Evolutionary conservation across 441 rosid genomes (phyloP).

Genomic region (Jatropha multifida): DNA sequence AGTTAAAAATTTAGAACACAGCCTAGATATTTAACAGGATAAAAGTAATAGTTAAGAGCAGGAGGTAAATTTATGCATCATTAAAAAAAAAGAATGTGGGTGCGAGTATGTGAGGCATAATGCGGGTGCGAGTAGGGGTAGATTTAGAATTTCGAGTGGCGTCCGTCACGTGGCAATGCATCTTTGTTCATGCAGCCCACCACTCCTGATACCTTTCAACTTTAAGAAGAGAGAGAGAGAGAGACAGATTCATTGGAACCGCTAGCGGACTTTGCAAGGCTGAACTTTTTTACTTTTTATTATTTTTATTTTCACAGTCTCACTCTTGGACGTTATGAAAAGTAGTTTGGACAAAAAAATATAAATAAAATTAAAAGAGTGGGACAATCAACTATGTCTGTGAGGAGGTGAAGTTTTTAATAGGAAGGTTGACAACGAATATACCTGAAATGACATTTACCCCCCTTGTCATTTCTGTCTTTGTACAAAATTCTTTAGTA

Average conservation of each 20-base stretch:
- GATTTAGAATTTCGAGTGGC: conserved; percentile 16
- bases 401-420: neutral
- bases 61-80: no score
- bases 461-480: neutral
- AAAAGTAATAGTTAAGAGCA: no score
- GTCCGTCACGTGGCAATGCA: conserved; percentile 43
- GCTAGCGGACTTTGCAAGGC: conserved; percentile 13
- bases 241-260: neutral
- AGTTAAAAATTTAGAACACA: no score
- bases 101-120: neutral
- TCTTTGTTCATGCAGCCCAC: conserved; percentile 35
- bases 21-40: no score
- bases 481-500: neutral
- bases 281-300: neutral
- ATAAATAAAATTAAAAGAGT: no score
- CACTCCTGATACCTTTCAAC: conserved; percentile 14
- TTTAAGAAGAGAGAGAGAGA: conserved; percentile 20
- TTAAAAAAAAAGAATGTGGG: no score
- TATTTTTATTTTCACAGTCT: neutral
- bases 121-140: neutral
- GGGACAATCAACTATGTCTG: no score
- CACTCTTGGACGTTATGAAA: neutral
- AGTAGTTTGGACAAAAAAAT: neutral
- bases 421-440: neutral
- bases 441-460: neutral